Evolutionary conservation across 116 monocot genomes (phyloP).

Genomic region (Papilionanthe hybrid): DNA sequence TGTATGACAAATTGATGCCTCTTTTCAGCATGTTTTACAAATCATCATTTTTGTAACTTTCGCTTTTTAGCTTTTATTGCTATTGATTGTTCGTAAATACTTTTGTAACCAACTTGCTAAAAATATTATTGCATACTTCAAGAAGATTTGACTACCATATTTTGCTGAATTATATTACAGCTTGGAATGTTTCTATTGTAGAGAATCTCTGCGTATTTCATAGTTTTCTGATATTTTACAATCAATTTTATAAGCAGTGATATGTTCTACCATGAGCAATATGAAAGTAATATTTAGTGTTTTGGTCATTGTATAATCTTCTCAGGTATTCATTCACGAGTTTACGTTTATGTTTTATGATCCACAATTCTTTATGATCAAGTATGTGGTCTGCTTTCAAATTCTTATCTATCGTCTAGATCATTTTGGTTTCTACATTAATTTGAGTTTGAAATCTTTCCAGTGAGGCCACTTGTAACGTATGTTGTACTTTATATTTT

Average conservation of each 20-base stretch:
- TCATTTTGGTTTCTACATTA: neutral
- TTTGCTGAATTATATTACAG: neutral
- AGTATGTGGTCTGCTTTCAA: neutral
- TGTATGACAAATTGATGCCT: neutral
- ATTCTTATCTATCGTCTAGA: neutral
- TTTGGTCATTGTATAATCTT: neutral
- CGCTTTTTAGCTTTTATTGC: neutral
- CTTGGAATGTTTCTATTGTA: neutral
- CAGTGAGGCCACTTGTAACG: neutral
- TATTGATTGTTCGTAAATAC: neutral
- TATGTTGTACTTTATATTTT: neutral
- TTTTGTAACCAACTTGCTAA: neutral
- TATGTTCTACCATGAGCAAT: neutral
- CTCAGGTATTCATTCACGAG: neutral
- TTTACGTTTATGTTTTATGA: neutral
- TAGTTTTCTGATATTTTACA: neutral
- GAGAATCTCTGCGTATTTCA: neutral
- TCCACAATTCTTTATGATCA: neutral
- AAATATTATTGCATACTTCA: neutral
- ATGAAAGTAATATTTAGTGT: neutral
- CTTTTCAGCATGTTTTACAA: neutral
- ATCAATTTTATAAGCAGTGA: neutral
- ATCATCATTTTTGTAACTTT: neutral
- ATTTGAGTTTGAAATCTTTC: neutral
- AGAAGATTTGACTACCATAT: slow-evolving; percentile 1